Conservation (phyloP, 2,329 filamentous ascomycete genomes). For the Paecilomyces variotii region DNA sequence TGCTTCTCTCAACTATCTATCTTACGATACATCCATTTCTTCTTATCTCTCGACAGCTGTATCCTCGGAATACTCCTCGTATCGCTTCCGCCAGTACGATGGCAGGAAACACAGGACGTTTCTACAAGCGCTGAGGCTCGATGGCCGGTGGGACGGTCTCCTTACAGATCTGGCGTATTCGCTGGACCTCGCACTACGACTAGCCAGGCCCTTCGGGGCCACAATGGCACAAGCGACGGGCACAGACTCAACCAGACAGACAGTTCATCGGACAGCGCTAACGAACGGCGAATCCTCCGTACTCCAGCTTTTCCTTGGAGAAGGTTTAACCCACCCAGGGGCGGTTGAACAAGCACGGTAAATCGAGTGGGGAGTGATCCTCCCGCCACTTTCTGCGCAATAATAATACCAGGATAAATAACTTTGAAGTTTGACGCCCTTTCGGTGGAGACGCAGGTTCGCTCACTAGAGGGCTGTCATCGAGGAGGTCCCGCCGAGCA, state of each 20-base stretch:
- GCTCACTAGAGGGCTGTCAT: neutral
- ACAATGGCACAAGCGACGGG: neutral
- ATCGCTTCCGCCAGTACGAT: neutral
- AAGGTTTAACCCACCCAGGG: neutral
- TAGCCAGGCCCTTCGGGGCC: neutral
- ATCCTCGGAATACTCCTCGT: neutral
- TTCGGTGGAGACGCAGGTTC: neutral
- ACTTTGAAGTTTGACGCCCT: neutral
- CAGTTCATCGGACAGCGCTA: neutral
- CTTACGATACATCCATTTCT: neutral
- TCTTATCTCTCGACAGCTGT: neutral
- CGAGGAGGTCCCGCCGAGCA: neutral
- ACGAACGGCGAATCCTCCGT: neutral
- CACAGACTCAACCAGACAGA: neutral
- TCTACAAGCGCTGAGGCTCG: neutral
- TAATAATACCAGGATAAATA: neutral
- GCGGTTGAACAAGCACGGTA: neutral
- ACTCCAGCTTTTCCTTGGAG: neutral
- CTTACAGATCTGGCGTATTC: neutral
- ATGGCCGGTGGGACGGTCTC: neutral
- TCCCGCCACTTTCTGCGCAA: neutral
- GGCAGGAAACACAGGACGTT: neutral
- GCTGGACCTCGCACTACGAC: neutral
- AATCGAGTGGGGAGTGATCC: neutral
- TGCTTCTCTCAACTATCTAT: neutral